phyloP scores from a whole-genome alignment of 768 basidiomycete species.

The Leucocoprinus sp. region DNA sequence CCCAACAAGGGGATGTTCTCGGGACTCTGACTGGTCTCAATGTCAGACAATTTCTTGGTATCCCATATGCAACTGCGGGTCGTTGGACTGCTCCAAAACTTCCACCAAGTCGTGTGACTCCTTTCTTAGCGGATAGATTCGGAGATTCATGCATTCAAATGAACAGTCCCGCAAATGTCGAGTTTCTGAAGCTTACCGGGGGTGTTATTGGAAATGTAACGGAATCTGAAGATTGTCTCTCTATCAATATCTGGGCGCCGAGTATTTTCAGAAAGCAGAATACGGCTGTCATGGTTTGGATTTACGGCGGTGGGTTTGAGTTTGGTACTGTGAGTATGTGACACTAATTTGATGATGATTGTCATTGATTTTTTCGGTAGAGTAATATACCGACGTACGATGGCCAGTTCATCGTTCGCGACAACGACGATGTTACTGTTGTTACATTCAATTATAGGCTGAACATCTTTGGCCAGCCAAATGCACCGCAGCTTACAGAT shows the following conservation, averaged over 20 bases:
- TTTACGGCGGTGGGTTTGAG: conserved; percentile 28
- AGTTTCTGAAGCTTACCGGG: conserved; percentile 19
- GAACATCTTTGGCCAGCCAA: conserved; percentile 33
- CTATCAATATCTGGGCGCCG: conserved; percentile 32
- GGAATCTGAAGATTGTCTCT: conserved; percentile 30
- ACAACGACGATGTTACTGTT: conserved; percentile 27
- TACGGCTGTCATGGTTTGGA: conserved; percentile 28
- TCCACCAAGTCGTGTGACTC: conserved; percentile 15
- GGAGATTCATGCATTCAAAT: conserved; percentile 25
- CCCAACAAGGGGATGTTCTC: conserved; percentile 24
- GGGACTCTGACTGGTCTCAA: conserved; percentile 19
- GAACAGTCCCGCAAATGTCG: conserved; percentile 16
- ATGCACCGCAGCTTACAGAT: conserved; percentile 27
- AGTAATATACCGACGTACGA: conserved; percentile 22
- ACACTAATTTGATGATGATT: not conserved
- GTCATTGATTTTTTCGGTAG: conserved; percentile 13
- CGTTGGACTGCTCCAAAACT: conserved; percentile 25
- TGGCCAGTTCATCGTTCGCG: conserved; percentile 24
- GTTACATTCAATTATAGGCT: conserved; percentile 32
- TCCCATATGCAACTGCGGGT: conserved; percentile 26
- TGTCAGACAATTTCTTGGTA: conserved; percentile 28
- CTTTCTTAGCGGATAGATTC: conserved; percentile 21
- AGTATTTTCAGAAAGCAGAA: conserved; percentile 10
- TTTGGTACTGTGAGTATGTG: conserved; percentile 24
- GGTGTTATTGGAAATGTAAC: conserved; percentile 19